Conservation (phyloP, 2,329 filamentous ascomycete species). For the Dactylellina parvicollis region DNA sequence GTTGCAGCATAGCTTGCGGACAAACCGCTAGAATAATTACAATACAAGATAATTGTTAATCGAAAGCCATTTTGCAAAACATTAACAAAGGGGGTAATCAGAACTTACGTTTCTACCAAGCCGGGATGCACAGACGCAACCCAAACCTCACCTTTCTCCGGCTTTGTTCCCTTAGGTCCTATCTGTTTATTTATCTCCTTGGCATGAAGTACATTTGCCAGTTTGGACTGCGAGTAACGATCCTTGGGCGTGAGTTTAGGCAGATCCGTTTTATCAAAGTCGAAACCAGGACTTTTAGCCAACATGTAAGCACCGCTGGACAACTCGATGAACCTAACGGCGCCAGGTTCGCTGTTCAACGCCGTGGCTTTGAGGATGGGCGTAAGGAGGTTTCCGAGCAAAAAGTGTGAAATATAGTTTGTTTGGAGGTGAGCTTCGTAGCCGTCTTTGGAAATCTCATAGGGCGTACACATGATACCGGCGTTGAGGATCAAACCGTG, state of each 20-base stretch:
- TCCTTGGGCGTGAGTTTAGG: constrained; percentile 57
- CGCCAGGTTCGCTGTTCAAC: constrained; percentile 55
- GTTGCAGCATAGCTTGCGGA: constrained; percentile 25
- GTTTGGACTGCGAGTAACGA: constrained; percentile 65
- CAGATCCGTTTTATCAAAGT: constrained; percentile 64
- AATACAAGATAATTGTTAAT: too few species aligned
- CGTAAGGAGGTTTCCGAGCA: constrained; percentile 65
- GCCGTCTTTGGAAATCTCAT: constrained; percentile 50
- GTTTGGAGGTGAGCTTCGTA: constrained; percentile 63
- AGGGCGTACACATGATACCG: constrained; percentile 42
- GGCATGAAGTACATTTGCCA: constrained; percentile 64
- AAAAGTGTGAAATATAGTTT: constrained; percentile 66
- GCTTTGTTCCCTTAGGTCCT: constrained; percentile 59
- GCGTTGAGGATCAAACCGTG: constrained; percentile 56
- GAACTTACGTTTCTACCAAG: constrained; percentile 60
- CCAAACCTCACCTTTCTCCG: constrained; percentile 62
- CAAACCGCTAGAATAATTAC: constrained; percentile 21
- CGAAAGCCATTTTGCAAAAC: neutral
- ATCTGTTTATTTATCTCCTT: constrained; percentile 60
- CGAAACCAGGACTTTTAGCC: constrained; percentile 60
- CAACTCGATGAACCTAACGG: constrained; percentile 63
- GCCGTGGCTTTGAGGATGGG: constrained; percentile 62
- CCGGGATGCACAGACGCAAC: constrained; percentile 62
- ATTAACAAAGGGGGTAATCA: neutral
- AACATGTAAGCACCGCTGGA: constrained; percentile 61